Base-by-base conservation (phyloP, 495 filamentous ascomycete species). In the Penicillium pancosmium region DNA sequence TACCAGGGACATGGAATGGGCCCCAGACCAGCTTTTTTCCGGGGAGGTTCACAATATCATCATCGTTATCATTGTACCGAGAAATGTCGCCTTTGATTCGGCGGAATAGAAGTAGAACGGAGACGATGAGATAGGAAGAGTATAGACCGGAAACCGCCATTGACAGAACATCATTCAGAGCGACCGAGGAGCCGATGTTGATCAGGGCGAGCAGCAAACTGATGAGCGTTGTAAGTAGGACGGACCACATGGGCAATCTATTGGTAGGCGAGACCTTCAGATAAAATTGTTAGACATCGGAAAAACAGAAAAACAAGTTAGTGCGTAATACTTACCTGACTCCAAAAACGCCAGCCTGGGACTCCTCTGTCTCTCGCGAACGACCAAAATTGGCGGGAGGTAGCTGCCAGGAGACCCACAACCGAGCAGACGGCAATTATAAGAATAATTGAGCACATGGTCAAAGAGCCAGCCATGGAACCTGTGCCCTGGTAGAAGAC, bases 291-390 rank as follows among this genome's bases (percentile, higher is more conserved):
- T 8, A 44, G 41, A 44, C 1, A 44, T 25, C 52, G 16, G 21
- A 1, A 34, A 8, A 12, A 4, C 27, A 3, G 19, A 31, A 35
- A 34, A 18, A 19, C 19, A 19, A n/a, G 12, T 43, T 15, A 35
- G 7, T n/a, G 25, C 6, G 38, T 12, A 23, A 18, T 27, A 49
- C 55, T 21, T 46, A 78, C 80, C 40, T 76, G 68, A 38, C 66
- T 71, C 50, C 84, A 78, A 43, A 74, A 71, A 12, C 52, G 55
- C 52, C 77, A 80, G 40, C 81, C 83, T 0, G 85, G 85, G 0
- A 87, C 65, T 16, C 81, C 85, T 15, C 74, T 63, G 56, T 88
- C 85, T 33, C 84, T 64, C 3, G 85, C 80, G 63, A 88, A 87
- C 1, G 84, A 76, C 80, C 82, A 87, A 5, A 73, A 65, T 55